Base-by-base conservation (phyloP, 306 rosid genomes). In the Vigna radiata region DNA sequence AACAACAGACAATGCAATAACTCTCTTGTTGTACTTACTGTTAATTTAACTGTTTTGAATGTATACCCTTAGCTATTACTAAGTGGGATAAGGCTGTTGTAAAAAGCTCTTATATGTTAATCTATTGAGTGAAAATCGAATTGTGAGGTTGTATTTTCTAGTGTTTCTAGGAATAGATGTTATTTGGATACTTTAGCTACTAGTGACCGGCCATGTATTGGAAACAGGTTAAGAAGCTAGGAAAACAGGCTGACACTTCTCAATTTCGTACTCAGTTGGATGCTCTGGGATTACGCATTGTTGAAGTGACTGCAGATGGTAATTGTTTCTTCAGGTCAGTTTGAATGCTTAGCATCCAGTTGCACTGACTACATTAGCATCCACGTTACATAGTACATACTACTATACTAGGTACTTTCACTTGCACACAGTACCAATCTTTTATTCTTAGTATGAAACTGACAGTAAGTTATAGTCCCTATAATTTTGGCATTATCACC, bases 311-410 rank as follows among this genome's bases (percentile, higher is more conserved):
- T 37, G 89, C 97, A 69, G 96, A 92, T 79, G 97, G 97, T 70
- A 90, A 92, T 90, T 92, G 97, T 83, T 90, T 92, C 76, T 92
- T 92, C 91, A 92, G 93, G 97, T 90, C 41, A 83, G 91, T 47
- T n/a, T 48, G 49, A 65, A 63, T 82, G 65, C 62, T 39, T 73
- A 63, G 52, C 54, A 19, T 82, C 44, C 69, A 69, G 62, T 68
- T 72, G 46, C 78, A 53, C 56, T 78, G 59, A 48, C 79, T 25
- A 68, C 19, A 69, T 63, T 21, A 68, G 37, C 37, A 33, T 33
- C 37, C 37, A 33, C 5, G 37, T 4, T 33, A 33, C 29, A 33
- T 5, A 5, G 7, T 33, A 33, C 37, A 33, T 0, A 33, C 7
- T 33, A 33, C 37, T 17, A 55, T 37, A 48, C 60, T 39, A 56